Evolutionary conservation across 1,284 basidiomycete genomes (phyloP), one percentile per base, ranked within the genome.

Genomic region (Naganishia liquefaciens): DNA sequence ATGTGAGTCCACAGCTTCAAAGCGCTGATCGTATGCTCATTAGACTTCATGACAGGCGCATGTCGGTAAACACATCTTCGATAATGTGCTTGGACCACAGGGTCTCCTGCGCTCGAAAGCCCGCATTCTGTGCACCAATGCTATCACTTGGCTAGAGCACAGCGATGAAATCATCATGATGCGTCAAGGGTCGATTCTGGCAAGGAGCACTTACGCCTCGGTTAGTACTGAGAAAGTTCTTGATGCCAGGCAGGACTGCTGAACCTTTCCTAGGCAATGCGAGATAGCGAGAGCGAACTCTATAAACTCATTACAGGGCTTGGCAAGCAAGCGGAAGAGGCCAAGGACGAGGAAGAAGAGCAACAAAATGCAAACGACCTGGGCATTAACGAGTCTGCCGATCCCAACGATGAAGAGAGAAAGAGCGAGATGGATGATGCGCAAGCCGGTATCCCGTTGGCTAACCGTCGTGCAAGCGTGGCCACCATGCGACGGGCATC

Each of bases 61-160:
- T 72, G 89, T 91, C 55, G 87, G 86, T 42, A 82, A 84, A 30
- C 86, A 21, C 17, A 74, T 78, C 61, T 84, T 78, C 87, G 91
- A 95, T 71, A 83, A 90, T 53, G 91, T 97, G 39, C 89, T 97
- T 66, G 94, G 94, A 2, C 93, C 93, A 1, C 81, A 86, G 61
- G 94, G 94, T 64, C 74, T 98, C 2, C 85, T 98, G 33, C 84
- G 88, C 19, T 84, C 85, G 46, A 95, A 95, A 78, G 92, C 92
- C 5, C 84, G 94, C 28, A 84, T 97, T 57, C 80, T 97, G 3
- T 91, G 94, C 65, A 95, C 93, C 23, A 94, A 97, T 77, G 88
- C 88, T 52, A 87, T 97, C 46, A 85, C 91, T 19, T 94, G 90
- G 74, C 82, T 94, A 54, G 84, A 85, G 54, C 83, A 92, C 65